Evolutionary conservation across 345 rosid genomes (phyloP), one percentile per base, ranked within the genome.

Genomic region (Salix udensis): DNA sequence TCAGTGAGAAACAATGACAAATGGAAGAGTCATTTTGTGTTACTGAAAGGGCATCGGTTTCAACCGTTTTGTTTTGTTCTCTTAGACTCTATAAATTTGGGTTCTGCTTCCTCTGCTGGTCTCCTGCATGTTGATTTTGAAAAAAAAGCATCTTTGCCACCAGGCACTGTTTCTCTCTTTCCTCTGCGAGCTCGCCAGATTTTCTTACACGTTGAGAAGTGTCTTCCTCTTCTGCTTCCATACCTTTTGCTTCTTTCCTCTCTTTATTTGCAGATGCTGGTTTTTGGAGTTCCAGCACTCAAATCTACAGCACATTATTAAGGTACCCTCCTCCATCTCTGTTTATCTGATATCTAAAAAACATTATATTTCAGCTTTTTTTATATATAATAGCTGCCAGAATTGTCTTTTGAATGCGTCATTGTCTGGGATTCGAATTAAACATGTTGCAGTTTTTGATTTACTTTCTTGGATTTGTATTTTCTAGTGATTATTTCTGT

Each of bases 81-180:
- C 31, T 64, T 62, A 31, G 4, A 44, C 16, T n/a, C 28, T 18
- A 53, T 62, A 15, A 24, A 31, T 67, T 36, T 67, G n/a, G 28
- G 2, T 50, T 67, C 24, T 75, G 78, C 19, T 64, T 36, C 48
- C 28, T 48, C 31, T 21, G 74, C 46, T 16, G 65, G 26, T 34
- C 58, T 62, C 14, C 19, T 73, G 76, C 76, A 62, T 62, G 68
- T 62, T 62, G 60, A 65, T 24, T 74, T 34, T 44, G 44, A 37
- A 42, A 31, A 31, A 4, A 62, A 10, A 67, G 67, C 48, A 18
- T 75, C 72, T 48, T 75, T 75, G 78, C 78, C 72, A 75, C 66
- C n/a, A 9, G 72, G 19, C 72, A 24, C 16, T 50, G 36, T 18
- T 9, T 26, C 55, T 42, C 55, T 61, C 44, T 12, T 42, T 21